These are phyloP conservation scores for Phytophthora quininea DNA, from an alignment of 352 stramenopile genomes.

Conservation along the genomic window DNA sequence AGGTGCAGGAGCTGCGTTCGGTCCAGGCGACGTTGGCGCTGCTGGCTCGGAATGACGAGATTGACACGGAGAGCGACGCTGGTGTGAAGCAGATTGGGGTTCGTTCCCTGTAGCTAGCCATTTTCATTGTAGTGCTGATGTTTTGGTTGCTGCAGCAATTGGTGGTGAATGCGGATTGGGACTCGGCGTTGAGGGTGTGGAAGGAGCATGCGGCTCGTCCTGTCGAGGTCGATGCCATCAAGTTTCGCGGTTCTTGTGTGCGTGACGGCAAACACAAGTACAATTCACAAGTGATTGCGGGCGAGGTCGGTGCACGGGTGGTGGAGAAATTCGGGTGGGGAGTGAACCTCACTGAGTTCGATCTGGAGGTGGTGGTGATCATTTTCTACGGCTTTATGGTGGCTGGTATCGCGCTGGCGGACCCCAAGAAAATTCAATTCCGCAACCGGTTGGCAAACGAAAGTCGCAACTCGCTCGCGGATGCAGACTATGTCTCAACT, in stretches of 20 bases:
- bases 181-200: slow-evolving; percentile 64
- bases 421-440: slow-evolving; percentile 66
- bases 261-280: slow-evolving; percentile 78
- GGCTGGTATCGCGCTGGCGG: slow-evolving; percentile 63
- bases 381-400: slow-evolving; percentile 77
- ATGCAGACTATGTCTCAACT: slow-evolving; percentile 79
- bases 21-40: slow-evolving; percentile 69
- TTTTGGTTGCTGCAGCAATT: slow-evolving; percentile 40
- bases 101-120: background rate
- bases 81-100: slow-evolving; percentile 72
- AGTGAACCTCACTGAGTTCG: slow-evolving; percentile 68
- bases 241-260: slow-evolving; percentile 80
- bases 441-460: slow-evolving; percentile 75
- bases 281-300: slow-evolving; percentile 69
- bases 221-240: slow-evolving; percentile 34
- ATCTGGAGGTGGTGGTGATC: slow-evolving; percentile 79
- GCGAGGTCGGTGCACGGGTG: slow-evolving; percentile 61
- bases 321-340: slow-evolving; percentile 65
- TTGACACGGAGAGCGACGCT: slow-evolving; percentile 53
- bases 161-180: slow-evolving; percentile 58
- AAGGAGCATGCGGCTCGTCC: slow-evolving; percentile 37
- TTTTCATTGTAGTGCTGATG: no score
- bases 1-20: slow-evolving; percentile 60
- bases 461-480: slow-evolving; percentile 53
- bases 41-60: slow-evolving; percentile 56